These are phyloP conservation scores for Colletotrichum tabaci DNA, from an alignment of 2,329 filamentous ascomycete species.

Conservation along the genomic window DNA sequence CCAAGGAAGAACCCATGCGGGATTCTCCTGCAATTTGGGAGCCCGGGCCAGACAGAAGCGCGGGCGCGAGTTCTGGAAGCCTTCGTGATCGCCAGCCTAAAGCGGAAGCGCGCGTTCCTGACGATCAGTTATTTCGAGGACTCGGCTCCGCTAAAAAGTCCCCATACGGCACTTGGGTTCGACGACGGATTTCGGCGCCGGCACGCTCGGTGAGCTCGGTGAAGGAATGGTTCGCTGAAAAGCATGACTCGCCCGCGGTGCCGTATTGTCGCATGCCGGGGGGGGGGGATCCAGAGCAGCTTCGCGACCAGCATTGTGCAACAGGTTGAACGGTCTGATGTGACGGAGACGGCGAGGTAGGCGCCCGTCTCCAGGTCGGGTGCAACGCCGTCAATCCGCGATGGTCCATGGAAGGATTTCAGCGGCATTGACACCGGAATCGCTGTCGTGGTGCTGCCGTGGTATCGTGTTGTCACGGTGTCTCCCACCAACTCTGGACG, in stretches of 20 bases:
- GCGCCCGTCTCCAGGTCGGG: background rate
- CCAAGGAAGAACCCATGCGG: background rate
- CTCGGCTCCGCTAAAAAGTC: background rate
- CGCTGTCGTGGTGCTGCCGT: background rate
- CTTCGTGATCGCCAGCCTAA: background rate
- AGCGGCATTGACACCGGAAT: too few relatives aligned
- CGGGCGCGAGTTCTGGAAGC: background rate
- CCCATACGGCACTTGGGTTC: background rate
- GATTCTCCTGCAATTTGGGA: background rate
- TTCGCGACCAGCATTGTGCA: background rate
- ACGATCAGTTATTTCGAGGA: conserved; percentile 14
- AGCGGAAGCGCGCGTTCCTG: background rate
- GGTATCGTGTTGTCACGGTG: conserved; percentile 2
- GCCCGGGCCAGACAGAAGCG: background rate
- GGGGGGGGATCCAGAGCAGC: background rate
- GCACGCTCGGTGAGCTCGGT: conserved; percentile 10
- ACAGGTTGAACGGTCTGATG: background rate
- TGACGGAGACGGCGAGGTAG: background rate
- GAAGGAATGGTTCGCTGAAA: conserved; percentile 16
- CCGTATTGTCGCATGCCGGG: conserved; percentile 3
- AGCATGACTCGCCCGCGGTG: conserved; percentile 11
- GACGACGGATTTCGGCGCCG: too few relatives aligned
- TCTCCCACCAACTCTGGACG: conserved; percentile 6
- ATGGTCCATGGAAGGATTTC: background rate
- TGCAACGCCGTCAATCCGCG: background rate